phyloP scores from a whole-genome alignment of 208 protist species.

The Trypanosoma lewisi region DNA sequence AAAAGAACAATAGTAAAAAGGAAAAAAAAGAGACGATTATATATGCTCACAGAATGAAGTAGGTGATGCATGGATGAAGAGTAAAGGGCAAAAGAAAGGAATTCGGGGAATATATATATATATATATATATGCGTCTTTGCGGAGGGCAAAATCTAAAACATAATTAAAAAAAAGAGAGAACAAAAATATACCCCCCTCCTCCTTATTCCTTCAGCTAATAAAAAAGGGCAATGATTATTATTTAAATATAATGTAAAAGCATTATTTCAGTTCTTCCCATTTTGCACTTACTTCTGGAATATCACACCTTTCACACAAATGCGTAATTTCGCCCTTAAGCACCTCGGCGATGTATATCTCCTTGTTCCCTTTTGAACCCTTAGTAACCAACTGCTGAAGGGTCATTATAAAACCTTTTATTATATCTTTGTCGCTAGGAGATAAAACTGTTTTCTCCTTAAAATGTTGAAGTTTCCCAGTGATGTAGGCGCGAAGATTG shows the following conservation, averaged over 20 bases:
- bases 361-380: constrained; percentile 63
- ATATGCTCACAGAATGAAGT: no score
- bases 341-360: constrained; percentile 52
- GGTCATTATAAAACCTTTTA: constrained; percentile 50
- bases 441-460: constrained; percentile 38
- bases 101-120: no score
- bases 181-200: no score
- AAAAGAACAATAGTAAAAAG: no score
- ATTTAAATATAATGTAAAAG: constrained; percentile 6
- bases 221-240: constrained; percentile 5
- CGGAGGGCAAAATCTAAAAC: constrained; percentile 5
- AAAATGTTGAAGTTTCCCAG: constrained; percentile 34
- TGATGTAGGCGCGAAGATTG: constrained; percentile 52
- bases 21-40: no score
- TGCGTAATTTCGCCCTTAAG: constrained; percentile 45
- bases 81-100: no score
- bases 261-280: constrained; percentile 73
- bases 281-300: constrained; percentile 40
- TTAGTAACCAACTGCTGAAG: constrained; percentile 65
- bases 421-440: constrained; percentile 29
- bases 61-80: no score
- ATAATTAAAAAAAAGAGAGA: neutral
- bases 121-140: no score
- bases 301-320: constrained; percentile 40
- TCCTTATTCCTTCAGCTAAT: neutral